Evolutionary conservation across 2,329 filamentous ascomycete species (phyloP).

Genomic region (Xenoacremonium recifei): DNA sequence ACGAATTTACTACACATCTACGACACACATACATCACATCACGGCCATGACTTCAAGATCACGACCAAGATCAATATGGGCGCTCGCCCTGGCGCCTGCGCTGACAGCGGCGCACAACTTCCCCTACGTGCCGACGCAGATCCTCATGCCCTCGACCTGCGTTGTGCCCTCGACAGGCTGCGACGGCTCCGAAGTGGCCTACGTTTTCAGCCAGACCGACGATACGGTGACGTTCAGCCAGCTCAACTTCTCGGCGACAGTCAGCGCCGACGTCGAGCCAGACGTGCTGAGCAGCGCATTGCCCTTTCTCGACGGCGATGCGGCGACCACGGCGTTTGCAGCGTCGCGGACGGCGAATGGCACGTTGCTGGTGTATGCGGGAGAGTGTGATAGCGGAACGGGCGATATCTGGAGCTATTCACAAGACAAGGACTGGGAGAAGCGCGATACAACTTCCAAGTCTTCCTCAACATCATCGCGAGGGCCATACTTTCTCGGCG

Average conservation of each 20-base stretch:
- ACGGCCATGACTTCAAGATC: background rate
- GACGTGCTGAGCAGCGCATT: conserved; percentile 54
- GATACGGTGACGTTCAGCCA: conserved; percentile 54
- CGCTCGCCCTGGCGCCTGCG: conserved; percentile 9
- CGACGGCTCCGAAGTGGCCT: conserved; percentile 52
- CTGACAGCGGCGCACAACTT: conserved; percentile 45
- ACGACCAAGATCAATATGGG: conserved; percentile 3
- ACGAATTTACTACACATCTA: too few species aligned
- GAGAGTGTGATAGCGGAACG: conserved; percentile 61
- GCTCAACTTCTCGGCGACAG: conserved; percentile 60
- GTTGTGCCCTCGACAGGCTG: conserved; percentile 39
- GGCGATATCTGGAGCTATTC: conserved; percentile 67
- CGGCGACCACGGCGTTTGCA: conserved; percentile 58
- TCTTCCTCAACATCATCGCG: conserved; percentile 21
- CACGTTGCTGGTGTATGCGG: conserved; percentile 70
- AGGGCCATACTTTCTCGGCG: conserved; percentile 51
- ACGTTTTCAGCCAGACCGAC: conserved; percentile 64
- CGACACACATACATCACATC: too few species aligned
- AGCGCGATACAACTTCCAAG: conserved; percentile 18
- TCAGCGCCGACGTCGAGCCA: conserved; percentile 48
- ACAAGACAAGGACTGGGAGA: conserved; percentile 17
- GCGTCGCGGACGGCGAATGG: conserved; percentile 67
- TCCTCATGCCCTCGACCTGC: conserved; percentile 56
- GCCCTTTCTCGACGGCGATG: conserved; percentile 58
- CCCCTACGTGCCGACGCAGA: conserved; percentile 75